Conservation (phyloP, 2,329 filamentous ascomycete species). For the Aschersonia sp. region DNA sequence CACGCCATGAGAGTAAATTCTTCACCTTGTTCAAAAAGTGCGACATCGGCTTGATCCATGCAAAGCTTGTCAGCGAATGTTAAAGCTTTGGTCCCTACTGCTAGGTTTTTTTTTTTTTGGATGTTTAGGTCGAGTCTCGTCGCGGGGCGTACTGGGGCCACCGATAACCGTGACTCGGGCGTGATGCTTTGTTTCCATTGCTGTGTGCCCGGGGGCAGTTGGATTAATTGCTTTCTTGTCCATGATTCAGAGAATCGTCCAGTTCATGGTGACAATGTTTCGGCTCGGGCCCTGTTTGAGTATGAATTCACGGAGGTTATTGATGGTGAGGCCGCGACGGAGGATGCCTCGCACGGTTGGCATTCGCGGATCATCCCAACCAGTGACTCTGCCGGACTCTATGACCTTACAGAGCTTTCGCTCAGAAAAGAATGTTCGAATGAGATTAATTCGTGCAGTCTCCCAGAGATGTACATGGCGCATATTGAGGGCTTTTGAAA, state of each 20-base stretch:
- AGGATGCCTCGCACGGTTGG: slow-evolving; percentile 61
- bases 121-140: not conserved
- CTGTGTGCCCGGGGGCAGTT: slow-evolving; percentile 53
- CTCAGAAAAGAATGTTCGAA: slow-evolving; percentile 70
- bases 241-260: slow-evolving; percentile 49
- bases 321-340: slow-evolving; percentile 57
- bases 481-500: slow-evolving; percentile 57
- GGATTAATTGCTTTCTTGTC: slow-evolving; percentile 69
- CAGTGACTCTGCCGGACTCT: slow-evolving; percentile 58
- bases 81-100: not conserved
- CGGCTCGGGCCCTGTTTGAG: slow-evolving; percentile 63
- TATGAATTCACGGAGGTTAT: slow-evolving; percentile 63
- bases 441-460: slow-evolving; percentile 73
- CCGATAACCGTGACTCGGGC: slow-evolving; percentile 23
- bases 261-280: slow-evolving; percentile 64
- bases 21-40: not conserved
- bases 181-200: slow-evolving; percentile 46
- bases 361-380: slow-evolving; percentile 72
- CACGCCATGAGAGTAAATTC: not conserved
- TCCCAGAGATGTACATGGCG: slow-evolving; percentile 74
- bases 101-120: not conserved
- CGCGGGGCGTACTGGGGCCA: not conserved
- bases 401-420: slow-evolving; percentile 74
- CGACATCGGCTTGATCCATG: slow-evolving; percentile 1
- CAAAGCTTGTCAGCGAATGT: not conserved